Evolutionary conservation across 352 stramenopile genomes (phyloP).

Genomic region (Pythium pyrilobum): DNA sequence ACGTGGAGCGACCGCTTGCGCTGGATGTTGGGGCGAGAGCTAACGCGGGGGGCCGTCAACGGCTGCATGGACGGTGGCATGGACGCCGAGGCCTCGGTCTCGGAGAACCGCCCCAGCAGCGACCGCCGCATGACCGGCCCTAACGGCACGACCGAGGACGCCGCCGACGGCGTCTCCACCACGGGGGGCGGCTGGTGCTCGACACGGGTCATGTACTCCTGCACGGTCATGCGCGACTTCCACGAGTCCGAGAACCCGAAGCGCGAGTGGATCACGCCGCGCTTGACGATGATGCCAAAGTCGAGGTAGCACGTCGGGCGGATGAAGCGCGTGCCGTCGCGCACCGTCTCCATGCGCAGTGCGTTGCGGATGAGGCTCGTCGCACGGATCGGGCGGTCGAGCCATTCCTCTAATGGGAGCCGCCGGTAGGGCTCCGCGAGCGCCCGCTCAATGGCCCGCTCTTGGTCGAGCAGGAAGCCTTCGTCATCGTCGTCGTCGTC

Average conservation of each 20-base stretch:
- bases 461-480: background rate
- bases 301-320: conserved; percentile 39
- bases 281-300: conserved; percentile 34
- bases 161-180: too few species aligned
- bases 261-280: conserved; percentile 16
- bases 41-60: background rate
- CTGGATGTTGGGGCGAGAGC: background rate
- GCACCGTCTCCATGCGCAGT: conserved; percentile 30
- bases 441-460: background rate
- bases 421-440: conserved; percentile 10
- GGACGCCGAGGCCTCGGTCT: too few species aligned
- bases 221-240: conserved; percentile 14
- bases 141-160: too few species aligned
- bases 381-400: conserved; percentile 39
- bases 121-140: too few species aligned
- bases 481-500: conserved; percentile 5
- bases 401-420: conserved; percentile 14
- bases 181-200: background rate
- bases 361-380: conserved; percentile 37
- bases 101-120: too few species aligned
- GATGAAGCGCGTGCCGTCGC: conserved; percentile 25
- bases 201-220: conserved; percentile 18
- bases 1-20: conserved; percentile 8
- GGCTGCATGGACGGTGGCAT: background rate
- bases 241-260: conserved; percentile 11